Evolutionary conservation across 768 basidiomycete genomes (phyloP), one percentile per base, ranked within the genome.

Genomic region (Fistulinella prunicolor): DNA sequence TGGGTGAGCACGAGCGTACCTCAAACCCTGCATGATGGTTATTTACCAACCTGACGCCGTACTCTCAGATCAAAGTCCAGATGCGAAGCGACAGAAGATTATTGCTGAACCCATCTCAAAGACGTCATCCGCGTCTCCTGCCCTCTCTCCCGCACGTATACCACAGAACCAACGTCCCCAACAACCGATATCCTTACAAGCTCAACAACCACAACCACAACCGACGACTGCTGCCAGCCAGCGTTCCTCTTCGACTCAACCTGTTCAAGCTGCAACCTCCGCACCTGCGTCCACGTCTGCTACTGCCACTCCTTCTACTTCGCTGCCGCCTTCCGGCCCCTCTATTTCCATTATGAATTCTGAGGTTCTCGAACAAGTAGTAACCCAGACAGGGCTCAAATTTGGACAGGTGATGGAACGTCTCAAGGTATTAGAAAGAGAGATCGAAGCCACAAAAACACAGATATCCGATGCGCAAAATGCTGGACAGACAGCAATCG

Each of bases 71-170:
- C 53, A 66, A 35, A 67, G 72, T 7, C 71, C 77, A 38, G 81
- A 83, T 38, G 20, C 73, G 22, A 82, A 81, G 57, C 72, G 69
- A 37, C 63, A 55, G 9, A 70, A 63, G 26, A 38, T 68, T 16
- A 16, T 22, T 2, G 28, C 42, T 6, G 58, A 64, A 8, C 43
- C 58, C 20, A 12, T 47, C 42, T 50, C 60, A 43, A 57, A 57
- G 28, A 23, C 55, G 21, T 38, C 57, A 22, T 50, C 56, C 39
- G 50, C 49, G 32, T 55, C 62, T 3, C 60, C 60, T 17, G 54
- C 58, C 17, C 57, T 56, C 34, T 42, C 65, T 7, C 29, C 58
- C 17, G 50, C 69, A 20, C 53, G 56, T 3, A 40, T 60, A 49
- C 19, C 63, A 32, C 57, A 22, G 17, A 62, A 42, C n/a, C 59